Evolutionary conservation across 1,139 yeast genomes (phyloP), one percentile per base, ranked within the genome.

Genomic region (Yamadazyma songkhlaensis): DNA sequence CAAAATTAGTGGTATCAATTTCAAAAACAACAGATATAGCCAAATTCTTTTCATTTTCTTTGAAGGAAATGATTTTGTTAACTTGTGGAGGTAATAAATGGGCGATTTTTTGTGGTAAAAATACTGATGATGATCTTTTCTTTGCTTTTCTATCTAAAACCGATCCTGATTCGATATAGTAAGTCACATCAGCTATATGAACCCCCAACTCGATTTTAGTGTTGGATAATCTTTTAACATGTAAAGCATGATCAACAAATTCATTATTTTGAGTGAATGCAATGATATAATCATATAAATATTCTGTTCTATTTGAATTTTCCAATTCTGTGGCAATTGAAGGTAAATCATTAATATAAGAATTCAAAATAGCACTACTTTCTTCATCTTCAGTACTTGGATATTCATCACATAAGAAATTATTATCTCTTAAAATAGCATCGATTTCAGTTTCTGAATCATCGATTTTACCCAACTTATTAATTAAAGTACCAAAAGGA

Each of bases 401-500:
- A 57, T 89, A 90, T 55, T 85, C 94, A 54, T 89, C 95, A 49
- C 94, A 84, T 45, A 85, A 70, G 55, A 92, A 92, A 64, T 90
- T 92, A 63, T 88, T 90, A 59, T 92, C 97, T 54, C 97, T 80
- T 49, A 92, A 72, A 40, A 92, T 84, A 1, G 97, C 88, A 58
- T 85, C 95, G 47, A 89, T 79, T 58, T 89, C 97, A 35, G 92
- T 86, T 25, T 74, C 69, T 5, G 82, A 75, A 47, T 84, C 92
- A 48, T 83, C 88, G 52, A 86, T 80, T 34, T 78, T 75, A 24
- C 98, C 98, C 47, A 92, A 70, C 52, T 85, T 88, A 38, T 90
- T 87, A 25, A 90, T 84, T 45, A 92, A 70, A 23, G 96, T 90
- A 52, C 98, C 98, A 55, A 92, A 92, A 3, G 98, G 98, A 67